Evolutionary conservation across 2,329 filamentous ascomycete species (phyloP), one percentile per base, ranked within the genome.

Genomic region (Colletotrichum cuscutae): DNA sequence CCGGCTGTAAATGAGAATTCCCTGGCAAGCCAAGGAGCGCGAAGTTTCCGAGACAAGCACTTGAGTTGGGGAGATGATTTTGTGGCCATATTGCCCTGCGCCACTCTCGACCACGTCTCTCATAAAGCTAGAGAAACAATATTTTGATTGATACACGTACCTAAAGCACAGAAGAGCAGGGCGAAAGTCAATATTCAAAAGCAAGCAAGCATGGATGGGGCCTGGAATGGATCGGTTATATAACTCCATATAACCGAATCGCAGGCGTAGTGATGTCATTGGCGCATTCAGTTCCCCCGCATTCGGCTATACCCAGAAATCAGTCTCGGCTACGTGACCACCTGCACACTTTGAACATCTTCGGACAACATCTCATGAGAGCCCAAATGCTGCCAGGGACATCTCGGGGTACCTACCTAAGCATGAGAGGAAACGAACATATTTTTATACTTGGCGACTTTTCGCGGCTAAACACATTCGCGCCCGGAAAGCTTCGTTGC

Each of bases 191-290:
- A 49, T 2, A 49, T 49, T 49, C 12, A n/a, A 22, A n/a, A 4
- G 30, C 30, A 32, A 32, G 19, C 42, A n/a, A 49, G 42, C 15
- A 49, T 22, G 42, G 42, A 49, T 49, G 42, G 19, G 19, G 22
- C 26, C 22, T 13, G 7, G 26, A n/a, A 5, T 24, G 52, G 3
- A 8, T 61, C 42, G 65, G 56, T 42, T 61, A 67, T 53, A 37
- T 53, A 22, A 4, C 13, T 30, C 19, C 2, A 61, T 66, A 22
- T 54, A 67, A 35, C 65, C 56, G 56, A 61, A 53, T 11, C 0
- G n/a, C 52, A 26, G 22, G 12, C 6, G 15, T 32, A 19, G 52
- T 65, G 62, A 65, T 65, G 62, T 65, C 52, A 65, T 28, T 57
- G 30, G 30, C 52, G 62, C 37, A 61, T 24, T 12, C 6, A 42